Conservation (phyloP, 2,329 filamentous ascomycete species). For the Pezicula rhizophila region DNA sequence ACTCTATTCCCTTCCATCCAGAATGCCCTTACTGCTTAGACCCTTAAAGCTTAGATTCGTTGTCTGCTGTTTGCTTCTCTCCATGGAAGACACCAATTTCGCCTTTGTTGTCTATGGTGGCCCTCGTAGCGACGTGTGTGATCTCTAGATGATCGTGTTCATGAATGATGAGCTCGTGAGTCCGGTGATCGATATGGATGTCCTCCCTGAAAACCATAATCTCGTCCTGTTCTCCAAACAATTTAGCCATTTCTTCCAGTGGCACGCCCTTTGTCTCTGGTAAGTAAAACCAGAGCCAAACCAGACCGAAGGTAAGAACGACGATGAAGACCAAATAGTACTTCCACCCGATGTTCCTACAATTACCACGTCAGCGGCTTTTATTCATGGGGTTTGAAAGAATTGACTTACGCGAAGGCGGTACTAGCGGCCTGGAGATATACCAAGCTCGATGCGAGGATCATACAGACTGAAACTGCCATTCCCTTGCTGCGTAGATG, state of each 20-base stretch:
- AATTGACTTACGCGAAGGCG: background rate
- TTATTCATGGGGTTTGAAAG: background rate
- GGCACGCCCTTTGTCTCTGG: conserved; percentile 58
- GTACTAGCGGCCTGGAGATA: background rate
- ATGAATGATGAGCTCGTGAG: conserved; percentile 28
- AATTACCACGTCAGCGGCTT: background rate
- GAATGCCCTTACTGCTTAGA: too few species aligned
- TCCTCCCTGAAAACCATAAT: background rate
- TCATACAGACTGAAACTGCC: background rate
- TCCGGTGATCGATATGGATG: background rate
- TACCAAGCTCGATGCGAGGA: background rate
- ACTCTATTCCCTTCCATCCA: too few species aligned
- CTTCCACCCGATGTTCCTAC: too few species aligned
- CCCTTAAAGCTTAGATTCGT: too few species aligned
- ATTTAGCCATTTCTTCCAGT: conserved; percentile 52
- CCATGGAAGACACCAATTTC: too few species aligned
- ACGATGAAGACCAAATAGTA: background rate
- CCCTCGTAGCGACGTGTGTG: too few species aligned
- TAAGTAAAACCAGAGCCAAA: conserved; percentile 56
- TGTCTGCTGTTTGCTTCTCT: too few species aligned
- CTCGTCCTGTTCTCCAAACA: conserved; percentile 2
- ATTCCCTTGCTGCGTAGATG: conserved; percentile 7
- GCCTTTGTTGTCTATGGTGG: too few species aligned
- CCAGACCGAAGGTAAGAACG: conserved; percentile 12
- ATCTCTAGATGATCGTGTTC: too few species aligned